Evolutionary conservation across 352 stramenopile species (phyloP).

Genomic region (Thraustochytrium striatum): DNA sequence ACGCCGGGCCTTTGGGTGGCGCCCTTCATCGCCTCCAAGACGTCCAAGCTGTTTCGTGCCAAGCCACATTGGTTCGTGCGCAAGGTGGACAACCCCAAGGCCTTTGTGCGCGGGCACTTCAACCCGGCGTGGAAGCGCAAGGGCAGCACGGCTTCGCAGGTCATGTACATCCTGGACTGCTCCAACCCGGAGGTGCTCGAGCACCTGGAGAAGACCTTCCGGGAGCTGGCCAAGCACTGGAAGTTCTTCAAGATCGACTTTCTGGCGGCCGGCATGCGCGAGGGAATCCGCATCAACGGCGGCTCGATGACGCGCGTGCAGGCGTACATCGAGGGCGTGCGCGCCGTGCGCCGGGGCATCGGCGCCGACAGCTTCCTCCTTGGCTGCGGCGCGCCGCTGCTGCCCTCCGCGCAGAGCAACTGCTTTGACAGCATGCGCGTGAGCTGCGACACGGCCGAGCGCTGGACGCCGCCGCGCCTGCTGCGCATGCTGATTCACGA

Average conservation of each 20-base stretch:
- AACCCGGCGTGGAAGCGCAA: constrained; percentile 26
- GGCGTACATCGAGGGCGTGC: background rate
- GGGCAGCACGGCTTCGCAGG: background rate
- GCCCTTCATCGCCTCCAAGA: constrained; percentile 20
- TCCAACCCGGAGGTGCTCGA: background rate
- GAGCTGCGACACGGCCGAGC: constrained; percentile 1
- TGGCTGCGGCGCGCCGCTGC: constrained; percentile 4
- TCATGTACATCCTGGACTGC: constrained; percentile 26
- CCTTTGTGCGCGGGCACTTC: background rate
- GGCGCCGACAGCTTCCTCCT: background rate
- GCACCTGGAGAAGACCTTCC: background rate
- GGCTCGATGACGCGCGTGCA: background rate
- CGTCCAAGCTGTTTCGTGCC: background rate
- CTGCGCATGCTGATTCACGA: background rate
- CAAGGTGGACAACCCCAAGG: background rate
- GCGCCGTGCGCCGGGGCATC: background rate
- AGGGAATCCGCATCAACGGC: background rate
- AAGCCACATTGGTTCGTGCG: background rate
- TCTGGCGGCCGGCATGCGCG: constrained; percentile 3
- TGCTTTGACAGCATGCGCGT: constrained; percentile 2
- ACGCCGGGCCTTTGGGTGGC: constrained; percentile 3
- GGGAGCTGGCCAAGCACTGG: constrained; percentile 3
- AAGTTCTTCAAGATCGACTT: constrained; percentile 19
- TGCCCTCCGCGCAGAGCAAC: background rate
- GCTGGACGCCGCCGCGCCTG: background rate